These are phyloP conservation scores for Krasilnikovozyma curviuscula DNA, from an alignment of 768 basidiomycete genomes.

Conservation along the genomic window DNA sequence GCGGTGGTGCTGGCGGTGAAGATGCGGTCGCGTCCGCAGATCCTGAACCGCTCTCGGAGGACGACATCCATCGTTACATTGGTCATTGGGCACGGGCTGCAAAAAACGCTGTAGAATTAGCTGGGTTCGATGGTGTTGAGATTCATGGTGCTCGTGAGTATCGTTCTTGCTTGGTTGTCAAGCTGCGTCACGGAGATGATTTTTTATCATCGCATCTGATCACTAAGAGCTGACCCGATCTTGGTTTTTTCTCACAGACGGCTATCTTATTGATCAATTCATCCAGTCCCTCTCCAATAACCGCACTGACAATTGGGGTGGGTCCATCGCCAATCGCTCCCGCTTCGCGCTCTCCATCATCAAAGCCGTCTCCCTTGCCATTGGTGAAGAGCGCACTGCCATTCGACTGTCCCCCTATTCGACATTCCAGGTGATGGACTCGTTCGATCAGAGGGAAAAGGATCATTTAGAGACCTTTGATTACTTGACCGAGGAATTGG, in stretches of 20 bases:
- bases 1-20: no score
- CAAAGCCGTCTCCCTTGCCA: conserved; percentile 34
- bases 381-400: conserved; percentile 39
- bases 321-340: conserved; percentile 41
- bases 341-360: conserved; percentile 39
- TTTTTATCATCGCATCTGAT: conserved; percentile 17
- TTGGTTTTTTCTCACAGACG: no score
- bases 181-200: no score
- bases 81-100: conserved; percentile 37
- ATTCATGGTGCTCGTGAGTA: conserved; percentile 29
- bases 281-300: conserved; percentile 38
- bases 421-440: conserved; percentile 29
- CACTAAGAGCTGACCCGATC: no score
- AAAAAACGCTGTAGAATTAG: conserved; percentile 35
- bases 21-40: conserved; percentile 11
- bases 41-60: conserved; percentile 20
- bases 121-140: conserved; percentile 53
- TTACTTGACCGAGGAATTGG: conserved; percentile 35
- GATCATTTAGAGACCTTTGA: conserved; percentile 19
- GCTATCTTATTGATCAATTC: no score
- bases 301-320: conserved; percentile 49
- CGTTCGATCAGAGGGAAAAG: conserved; percentile 8
- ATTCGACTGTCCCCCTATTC: conserved; percentile 47
- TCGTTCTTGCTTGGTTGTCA: not conserved
- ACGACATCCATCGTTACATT: conserved; percentile 31